A percentile compares a stretch with the other conserved stretches of the same genome.
Conservation (phyloP, 768 basidiomycete species). For the Pisolithus marmoratus region DNA sequence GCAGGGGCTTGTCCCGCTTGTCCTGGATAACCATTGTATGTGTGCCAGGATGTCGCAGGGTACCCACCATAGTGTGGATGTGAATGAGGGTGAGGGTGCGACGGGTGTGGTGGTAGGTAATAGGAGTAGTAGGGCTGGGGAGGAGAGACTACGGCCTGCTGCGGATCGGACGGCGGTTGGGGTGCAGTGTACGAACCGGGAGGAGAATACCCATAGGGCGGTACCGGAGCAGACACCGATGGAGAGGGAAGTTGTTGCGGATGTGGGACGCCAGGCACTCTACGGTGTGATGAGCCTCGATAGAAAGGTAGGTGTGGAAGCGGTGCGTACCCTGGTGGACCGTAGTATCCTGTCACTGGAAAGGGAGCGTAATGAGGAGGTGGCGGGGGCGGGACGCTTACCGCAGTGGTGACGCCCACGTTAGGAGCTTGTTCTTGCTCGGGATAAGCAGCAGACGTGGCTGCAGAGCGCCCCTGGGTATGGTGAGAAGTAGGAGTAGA, state of each 20-base stretch:
- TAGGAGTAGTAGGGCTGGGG: slow-evolving; percentile 27
- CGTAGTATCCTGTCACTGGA: slow-evolving; percentile 28
- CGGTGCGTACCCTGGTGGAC: slow-evolving; percentile 19
- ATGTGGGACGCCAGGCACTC: slow-evolving; percentile 16
- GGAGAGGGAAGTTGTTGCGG: slow-evolving; percentile 14
- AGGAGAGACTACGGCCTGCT: slow-evolving; percentile 15
- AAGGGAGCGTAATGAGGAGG: slow-evolving; percentile 30
- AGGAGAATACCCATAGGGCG: slow-evolving; percentile 20
- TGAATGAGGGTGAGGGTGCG: slow-evolving; percentile 12
- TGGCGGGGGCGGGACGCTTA: slow-evolving; percentile 2
- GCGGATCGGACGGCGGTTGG: slow-evolving; percentile 15
- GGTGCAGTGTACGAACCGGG: slow-evolving; percentile 11
- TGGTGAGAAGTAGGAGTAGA: slow-evolving; percentile 22
- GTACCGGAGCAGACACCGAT: slow-evolving; percentile 1
- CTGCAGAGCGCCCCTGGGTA: slow-evolving; percentile 11
- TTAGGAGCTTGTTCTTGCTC: neutral
- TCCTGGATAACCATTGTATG: slow-evolving; percentile 28
- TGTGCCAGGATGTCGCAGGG: slow-evolving; percentile 17
- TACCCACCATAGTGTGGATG: slow-evolving; percentile 27
- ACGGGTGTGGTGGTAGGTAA: slow-evolving; percentile 9
- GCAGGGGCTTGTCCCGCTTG: slow-evolving; percentile 11
- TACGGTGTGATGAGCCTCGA: slow-evolving; percentile 12
- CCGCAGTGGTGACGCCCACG: neutral
- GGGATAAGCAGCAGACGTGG: neutral
- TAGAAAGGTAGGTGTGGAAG: neutral